A percentile compares a stretch with the other conserved stretches of the same genome.
phyloP scores from a whole-genome alignment of 441 rosid genomes.

The Populus hybrid region DNA sequence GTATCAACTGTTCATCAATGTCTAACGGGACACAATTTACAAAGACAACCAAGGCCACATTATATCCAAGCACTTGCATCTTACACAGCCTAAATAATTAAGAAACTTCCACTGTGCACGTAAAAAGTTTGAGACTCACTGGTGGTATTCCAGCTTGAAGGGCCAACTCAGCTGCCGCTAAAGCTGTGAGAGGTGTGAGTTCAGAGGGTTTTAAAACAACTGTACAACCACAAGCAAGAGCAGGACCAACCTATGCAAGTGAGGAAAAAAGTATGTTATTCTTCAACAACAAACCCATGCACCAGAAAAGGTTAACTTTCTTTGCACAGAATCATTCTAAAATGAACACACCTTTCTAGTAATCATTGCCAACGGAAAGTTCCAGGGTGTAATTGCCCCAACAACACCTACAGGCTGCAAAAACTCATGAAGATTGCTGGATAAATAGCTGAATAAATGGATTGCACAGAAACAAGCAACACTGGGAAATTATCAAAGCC shows the following conservation, averaged over 20 bases:
- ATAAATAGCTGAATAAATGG: not conserved
- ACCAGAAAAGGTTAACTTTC: conserved; percentile 1
- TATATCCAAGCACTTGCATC: not conserved
- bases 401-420: conserved; percentile 96
- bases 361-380: conserved; percentile 99
- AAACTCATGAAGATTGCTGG: conserved; percentile 8
- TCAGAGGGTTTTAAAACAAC: conserved; percentile 95
- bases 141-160: conserved; percentile 99
- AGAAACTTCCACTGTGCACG: not conserved
- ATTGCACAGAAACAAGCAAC: not conserved
- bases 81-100: not conserved
- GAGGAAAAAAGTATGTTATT: conserved; percentile 26
- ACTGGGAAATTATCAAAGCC: not conserved
- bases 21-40: not conserved
- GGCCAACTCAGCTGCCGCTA: conserved; percentile 94
- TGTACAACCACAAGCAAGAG: conserved; percentile 98
- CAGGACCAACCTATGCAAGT: conserved; percentile 83
- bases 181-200: conserved; percentile 91
- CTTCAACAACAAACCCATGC: conserved; percentile 9
- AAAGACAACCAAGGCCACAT: not conserved
- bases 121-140: conserved; percentile 41
- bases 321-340: conserved; percentile 8
- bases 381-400: conserved; percentile 97
- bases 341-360: conserved; percentile 75
- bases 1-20: not conserved